phyloP scores from a whole-genome alignment of 2,329 filamentous ascomycete species.

The Epichloe elymi region DNA sequence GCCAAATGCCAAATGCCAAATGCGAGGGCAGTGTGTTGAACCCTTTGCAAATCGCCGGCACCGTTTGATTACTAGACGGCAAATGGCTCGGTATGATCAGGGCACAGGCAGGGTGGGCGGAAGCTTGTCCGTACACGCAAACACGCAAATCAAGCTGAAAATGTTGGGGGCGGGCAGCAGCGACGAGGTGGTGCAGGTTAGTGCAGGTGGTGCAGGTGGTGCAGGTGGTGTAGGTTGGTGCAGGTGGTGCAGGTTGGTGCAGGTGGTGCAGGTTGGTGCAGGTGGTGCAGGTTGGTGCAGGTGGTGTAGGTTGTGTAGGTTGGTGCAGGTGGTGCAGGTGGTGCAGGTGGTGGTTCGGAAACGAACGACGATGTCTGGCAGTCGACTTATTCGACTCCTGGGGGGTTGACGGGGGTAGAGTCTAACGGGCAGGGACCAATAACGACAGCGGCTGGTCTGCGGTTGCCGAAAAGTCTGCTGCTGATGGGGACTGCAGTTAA shows the following conservation, averaged over 20 bases:
- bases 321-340: too few species aligned
- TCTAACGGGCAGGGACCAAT: constrained; percentile 3
- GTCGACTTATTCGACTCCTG: constrained; percentile 6
- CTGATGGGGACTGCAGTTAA: constrained; percentile 1
- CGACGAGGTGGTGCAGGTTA: constrained; percentile 1
- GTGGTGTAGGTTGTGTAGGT: not conserved
- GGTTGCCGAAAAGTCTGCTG: constrained; percentile 1
- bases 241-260: too few species aligned
- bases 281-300: not conserved
- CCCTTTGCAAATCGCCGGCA: not conserved
- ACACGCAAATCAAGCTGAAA: constrained; percentile 1
- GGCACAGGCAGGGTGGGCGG: not conserved
- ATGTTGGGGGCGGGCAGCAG: not conserved
- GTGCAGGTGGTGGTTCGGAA: not conserved
- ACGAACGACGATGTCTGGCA: constrained; percentile 5
- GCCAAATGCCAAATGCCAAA: constrained; percentile 4
- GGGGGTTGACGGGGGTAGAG: constrained; percentile 4
- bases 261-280: too few species aligned
- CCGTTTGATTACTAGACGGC: not conserved
- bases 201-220: not conserved
- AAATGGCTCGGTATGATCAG: not conserved
- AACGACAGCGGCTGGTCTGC: not conserved
- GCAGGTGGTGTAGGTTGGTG: too few species aligned
- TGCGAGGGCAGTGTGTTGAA: not conserved
- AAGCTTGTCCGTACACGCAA: not conserved